Conservation (phyloP, 2,329 filamentous ascomycete genomes). For the Monosporascus cannonballus region DNA sequence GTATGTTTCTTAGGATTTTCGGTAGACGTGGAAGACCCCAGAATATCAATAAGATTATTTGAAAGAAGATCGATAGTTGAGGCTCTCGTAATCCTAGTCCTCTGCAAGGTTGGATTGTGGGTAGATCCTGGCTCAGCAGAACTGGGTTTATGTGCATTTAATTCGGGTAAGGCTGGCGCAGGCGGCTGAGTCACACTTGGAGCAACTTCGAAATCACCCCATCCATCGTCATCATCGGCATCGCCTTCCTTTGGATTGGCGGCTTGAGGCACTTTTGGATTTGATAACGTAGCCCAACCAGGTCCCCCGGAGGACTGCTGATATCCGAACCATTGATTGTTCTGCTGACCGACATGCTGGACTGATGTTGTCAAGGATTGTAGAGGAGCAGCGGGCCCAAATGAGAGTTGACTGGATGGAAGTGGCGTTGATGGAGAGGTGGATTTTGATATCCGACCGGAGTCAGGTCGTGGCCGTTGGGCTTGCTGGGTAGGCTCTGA, state of each 20-base stretch:
- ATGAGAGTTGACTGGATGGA: slow-evolving; percentile 14
- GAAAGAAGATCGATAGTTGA: slow-evolving; percentile 48
- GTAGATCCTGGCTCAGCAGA: not conserved
- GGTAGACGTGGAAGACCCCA: slow-evolving; percentile 6
- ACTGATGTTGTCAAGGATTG: slow-evolving; percentile 1
- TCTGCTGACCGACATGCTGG: slow-evolving; percentile 7
- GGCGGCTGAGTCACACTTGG: slow-evolving; percentile 22
- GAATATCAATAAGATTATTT: slow-evolving; percentile 42
- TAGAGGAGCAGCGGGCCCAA: slow-evolving; percentile 6
- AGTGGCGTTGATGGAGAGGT: slow-evolving; percentile 16
- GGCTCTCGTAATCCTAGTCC: slow-evolving; percentile 35
- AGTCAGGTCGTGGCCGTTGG: slow-evolving; percentile 4
- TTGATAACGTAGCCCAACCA: slow-evolving; percentile 6
- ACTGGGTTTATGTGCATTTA: not conserved
- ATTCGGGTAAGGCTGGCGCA: slow-evolving; percentile 5
- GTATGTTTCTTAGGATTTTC: slow-evolving; percentile 5
- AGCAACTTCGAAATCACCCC: slow-evolving; percentile 63
- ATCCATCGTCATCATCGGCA: slow-evolving; percentile 52
- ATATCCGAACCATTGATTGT: slow-evolving; percentile 28
- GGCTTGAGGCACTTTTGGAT: slow-evolving; percentile 2
- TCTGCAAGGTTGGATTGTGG: slow-evolving; percentile 9
- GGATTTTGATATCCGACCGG: slow-evolving; percentile 6
- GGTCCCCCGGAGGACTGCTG: slow-evolving; percentile 14
- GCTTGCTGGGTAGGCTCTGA: slow-evolving; percentile 22
- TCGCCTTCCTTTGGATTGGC: slow-evolving; percentile 27